Base-by-base conservation (phyloP, 768 basidiomycete genomes). In the Serendipita sp. region DNA sequence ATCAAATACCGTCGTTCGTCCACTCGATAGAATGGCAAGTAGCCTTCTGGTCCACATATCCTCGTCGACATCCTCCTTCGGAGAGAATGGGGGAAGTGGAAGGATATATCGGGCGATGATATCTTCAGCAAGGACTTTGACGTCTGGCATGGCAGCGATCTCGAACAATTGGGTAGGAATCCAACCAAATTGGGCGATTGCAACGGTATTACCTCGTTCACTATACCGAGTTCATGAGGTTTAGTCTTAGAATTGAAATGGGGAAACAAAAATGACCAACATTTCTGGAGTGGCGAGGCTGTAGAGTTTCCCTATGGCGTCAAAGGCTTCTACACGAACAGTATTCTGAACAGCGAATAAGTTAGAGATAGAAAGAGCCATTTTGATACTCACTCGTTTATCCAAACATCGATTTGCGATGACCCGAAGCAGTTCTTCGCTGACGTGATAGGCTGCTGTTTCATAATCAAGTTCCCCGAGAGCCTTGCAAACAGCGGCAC, bases 381-480 rank as follows among this genome's bases (percentile, higher is more conserved):
- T 24, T 41, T 41, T 13, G 30, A 34, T 1, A 71, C 76, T 11
- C 64, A 89, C 90, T 82, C 91, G 96, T 75, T 89, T 92, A 74
- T 99, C 96, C 65, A 83, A 72, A 1, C 86, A 83, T 28, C 96
- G 80, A 24, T 78, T 87, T 3, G 82, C 86, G 0, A 98, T 74
- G 2, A 75, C 76, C 13, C 79, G 77, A 53, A 97, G 75, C 60
- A 86, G 84, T 0, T 72, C 71, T 66, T 79, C 78, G 7, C 83
- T 81, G 34, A 94, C 84, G 69, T 91, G 85, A 71, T 95, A 93
- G 37, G 92, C 72, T 0, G 85, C 88, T 0, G 86, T 88, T 74
- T 99, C 96, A 70, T 92, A 97, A 72, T 97, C 94, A 10, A 98
- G 75, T 64, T 85, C 81, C 1, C 85, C 83, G 68, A 92, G 91